Base-by-base conservation (phyloP, 1,284 basidiomycete species). In the Cutaneotrichosporon dermatis region DNA sequence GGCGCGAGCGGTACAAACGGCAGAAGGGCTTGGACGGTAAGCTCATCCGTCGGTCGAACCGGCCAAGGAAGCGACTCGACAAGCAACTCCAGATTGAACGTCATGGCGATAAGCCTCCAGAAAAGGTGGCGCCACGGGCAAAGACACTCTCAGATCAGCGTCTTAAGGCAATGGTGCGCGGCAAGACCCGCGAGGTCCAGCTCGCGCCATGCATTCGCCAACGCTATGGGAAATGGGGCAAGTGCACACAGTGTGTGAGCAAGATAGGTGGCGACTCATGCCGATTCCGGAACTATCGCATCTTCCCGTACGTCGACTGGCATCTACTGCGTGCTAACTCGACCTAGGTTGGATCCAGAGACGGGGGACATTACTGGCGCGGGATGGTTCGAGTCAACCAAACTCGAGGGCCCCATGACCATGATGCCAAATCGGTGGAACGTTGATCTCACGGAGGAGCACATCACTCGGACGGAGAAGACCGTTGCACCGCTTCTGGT, bases 401-500 rank as follows among this genome's bases (percentile, higher is more conserved):
- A 62, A 42, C 59, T 61, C 12, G 55, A 54, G 5, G 71, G 72
- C 8, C 60, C 66, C 6, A 55, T 70, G 16, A 72, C 74, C 7
- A 42, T 60, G 6, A 60, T 79, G n/a, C 75, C 76, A 0, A 59
- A 51, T 0, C 54, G 64, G 0, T 79, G 78, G 69, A 79, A 78
- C 64, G 53, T 54, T 0, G 50, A 52, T 0, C 63, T 77, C 16
- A 66, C 64, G 1, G 62, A 65, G 34, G 54, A 59, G 7, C 64
- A 75, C 54, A 70, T 76, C 6, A 36, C 51, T 1, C 42, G 66
- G 11, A 70, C 73, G 13, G 75, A 76, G 72, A 57, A 64, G 51
- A 87, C 86, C 1, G 86, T 90, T 10, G 89, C 90, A 0, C 79
- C 81, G 2, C 83, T 86, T 0, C 78, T 94, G 40, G 71, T 90